Evolutionary conservation across 2,329 filamentous ascomycete genomes (phyloP).

Genomic region (Penicillium aurantiogriseum): DNA sequence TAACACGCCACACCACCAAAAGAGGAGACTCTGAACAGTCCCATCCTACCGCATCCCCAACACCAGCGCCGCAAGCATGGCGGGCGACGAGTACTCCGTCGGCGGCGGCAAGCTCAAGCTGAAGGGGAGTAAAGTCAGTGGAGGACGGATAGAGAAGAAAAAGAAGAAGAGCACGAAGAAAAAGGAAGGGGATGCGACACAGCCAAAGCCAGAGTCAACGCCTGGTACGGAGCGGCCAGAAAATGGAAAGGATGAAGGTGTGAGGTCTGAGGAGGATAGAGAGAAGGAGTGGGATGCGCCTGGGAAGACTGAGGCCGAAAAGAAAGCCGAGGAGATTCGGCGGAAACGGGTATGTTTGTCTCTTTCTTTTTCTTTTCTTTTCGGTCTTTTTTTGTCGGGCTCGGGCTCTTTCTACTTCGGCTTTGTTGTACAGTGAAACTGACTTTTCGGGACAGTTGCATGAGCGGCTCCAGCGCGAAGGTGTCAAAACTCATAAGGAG

Average conservation of each 20-base stretch:
- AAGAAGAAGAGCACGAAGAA: conserved; percentile 52
- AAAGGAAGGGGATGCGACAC: conserved; percentile 15
- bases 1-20: not conserved
- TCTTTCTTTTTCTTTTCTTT: not conserved
- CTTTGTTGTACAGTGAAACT: conserved; percentile 5
- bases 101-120: conserved; percentile 76
- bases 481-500: conserved; percentile 95
- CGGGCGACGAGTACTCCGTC: conserved; percentile 65
- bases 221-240: not conserved
- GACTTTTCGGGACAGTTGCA: conserved; percentile 60
- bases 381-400: not conserved
- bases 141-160: conserved; percentile 45
- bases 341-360: conserved; percentile 67
- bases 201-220: conserved; percentile 9
- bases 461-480: conserved; percentile 76
- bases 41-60: not conserved
- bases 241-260: conserved; percentile 19
- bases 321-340: conserved; percentile 74
- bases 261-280: conserved; percentile 8
- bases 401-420: conserved; percentile 5
- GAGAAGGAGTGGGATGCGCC: conserved; percentile 25
- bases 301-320: conserved; percentile 80
- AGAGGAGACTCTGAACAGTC: not conserved
- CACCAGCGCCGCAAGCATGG: conserved; percentile 15
- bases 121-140: conserved; percentile 69